These are phyloP conservation scores for Sphagnum tenellum DNA, from an alignment of 225 moss, liverwort and hornwort genomes.

Conservation along the genomic window DNA sequence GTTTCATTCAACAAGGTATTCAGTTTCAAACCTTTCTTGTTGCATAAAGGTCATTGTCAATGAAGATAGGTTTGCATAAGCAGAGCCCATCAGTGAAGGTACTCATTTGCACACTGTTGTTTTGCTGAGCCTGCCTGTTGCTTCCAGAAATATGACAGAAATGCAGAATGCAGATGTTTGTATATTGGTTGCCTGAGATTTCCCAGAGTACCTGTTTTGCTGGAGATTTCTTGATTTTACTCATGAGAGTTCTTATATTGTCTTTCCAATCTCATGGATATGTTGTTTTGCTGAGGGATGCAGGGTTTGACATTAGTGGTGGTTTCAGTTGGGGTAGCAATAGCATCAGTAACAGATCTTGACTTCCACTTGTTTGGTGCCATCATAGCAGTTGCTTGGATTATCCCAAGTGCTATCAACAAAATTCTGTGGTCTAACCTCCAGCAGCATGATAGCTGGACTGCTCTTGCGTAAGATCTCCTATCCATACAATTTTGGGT, in stretches of 20 bases:
- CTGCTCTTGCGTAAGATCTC: conserved; percentile 8
- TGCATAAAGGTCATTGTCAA: background rate
- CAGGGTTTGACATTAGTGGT: conserved; percentile 5
- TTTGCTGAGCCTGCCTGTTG: too few species aligned
- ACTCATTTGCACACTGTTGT: too few species aligned
- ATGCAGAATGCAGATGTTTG: too few species aligned
- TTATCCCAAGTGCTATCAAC: conserved; percentile 8
- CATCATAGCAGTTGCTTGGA: conserved; percentile 3
- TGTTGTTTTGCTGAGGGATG: background rate
- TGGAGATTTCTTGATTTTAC: too few species aligned
- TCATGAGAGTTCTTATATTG: too few species aligned
- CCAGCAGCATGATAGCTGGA: conserved; percentile 6
- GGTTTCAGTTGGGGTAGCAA: conserved; percentile 6
- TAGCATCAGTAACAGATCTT: conserved; percentile 6
- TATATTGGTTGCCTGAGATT: too few species aligned
- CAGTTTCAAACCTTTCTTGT: background rate
- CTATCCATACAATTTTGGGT: background rate
- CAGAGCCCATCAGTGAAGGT: too few species aligned
- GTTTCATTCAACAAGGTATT: conserved; percentile 6
- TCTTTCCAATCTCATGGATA: too few species aligned
- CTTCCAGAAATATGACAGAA: too few species aligned
- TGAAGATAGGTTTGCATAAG: background rate
- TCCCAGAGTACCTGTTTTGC: too few species aligned
- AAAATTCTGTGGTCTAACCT: conserved; percentile 8
- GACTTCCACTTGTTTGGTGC: conserved; percentile 7